Conservation (phyloP, 805 yeast genomes). For the Kodamaea leandrae region DNA sequence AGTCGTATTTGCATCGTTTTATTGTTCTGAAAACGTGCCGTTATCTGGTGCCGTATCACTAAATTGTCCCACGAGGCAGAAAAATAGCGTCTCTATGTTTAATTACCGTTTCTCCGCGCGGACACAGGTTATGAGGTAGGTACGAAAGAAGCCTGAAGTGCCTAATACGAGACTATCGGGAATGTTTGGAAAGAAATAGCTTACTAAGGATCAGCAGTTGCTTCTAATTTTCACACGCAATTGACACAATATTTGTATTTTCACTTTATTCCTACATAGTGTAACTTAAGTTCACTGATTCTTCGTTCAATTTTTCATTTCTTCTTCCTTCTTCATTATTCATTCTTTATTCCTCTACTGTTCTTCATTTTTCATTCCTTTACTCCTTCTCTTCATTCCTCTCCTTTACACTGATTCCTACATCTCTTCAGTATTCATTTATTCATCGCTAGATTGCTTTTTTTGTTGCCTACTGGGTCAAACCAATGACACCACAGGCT, state of each 20-base stretch:
- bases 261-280: too few species aligned
- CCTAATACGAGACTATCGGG: too few species aligned
- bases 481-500: slow-evolving; percentile 97
- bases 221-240: too few species aligned
- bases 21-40: neutral
- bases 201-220: too few species aligned
- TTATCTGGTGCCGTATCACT: neutral
- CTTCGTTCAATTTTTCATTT: too few species aligned
- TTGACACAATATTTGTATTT: too few species aligned
- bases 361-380: neutral
- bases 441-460: neutral
- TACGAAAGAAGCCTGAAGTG: too few species aligned
- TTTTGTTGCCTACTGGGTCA: slow-evolving; percentile 37
- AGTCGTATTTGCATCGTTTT: too few species aligned
- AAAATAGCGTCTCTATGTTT: neutral
- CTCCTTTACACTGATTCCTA: neutral
- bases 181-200: neutral
- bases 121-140: neutral
- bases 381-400: neutral
- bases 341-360: too few species aligned
- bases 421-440: neutral
- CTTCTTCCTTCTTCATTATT: too few species aligned
- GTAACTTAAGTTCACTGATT: too few species aligned
- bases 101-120: neutral
- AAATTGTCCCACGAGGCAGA: slow-evolving; percentile 2